A percentile compares a stretch with the other conserved stretches of the same genome.
Evolutionary conservation across 768 basidiomycete species (phyloP).

Genomic region (Lentinula sp.): DNA sequence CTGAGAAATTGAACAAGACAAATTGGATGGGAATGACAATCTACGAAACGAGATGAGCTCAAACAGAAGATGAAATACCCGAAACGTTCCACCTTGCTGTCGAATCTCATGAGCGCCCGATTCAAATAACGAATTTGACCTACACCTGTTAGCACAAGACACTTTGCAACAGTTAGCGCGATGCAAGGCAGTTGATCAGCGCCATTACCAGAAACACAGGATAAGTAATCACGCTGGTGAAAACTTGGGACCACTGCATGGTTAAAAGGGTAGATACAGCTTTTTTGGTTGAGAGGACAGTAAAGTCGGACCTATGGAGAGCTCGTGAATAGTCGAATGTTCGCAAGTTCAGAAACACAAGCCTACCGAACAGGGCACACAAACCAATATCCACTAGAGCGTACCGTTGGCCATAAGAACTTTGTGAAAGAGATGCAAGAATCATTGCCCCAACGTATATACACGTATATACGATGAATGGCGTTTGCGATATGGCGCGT

Average conservation of each 20-base stretch:
- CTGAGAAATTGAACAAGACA: slow-evolving; percentile 89
- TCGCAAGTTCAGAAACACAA: background rate
- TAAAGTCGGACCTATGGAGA: slow-evolving; percentile 68
- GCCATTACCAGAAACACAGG: slow-evolving; percentile 61
- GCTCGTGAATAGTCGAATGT: slow-evolving; percentile 2
- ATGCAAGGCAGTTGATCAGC: background rate
- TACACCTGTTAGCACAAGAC: slow-evolving; percentile 67
- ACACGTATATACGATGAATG: slow-evolving; percentile 72
- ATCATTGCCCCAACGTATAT: slow-evolving; percentile 52
- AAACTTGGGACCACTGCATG: slow-evolving; percentile 68
- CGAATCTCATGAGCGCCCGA: slow-evolving; percentile 86
- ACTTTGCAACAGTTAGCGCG: slow-evolving; percentile 29
- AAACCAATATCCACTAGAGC: slow-evolving; percentile 86
- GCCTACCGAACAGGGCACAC: slow-evolving; percentile 76
- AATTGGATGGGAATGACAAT: slow-evolving; percentile 94
- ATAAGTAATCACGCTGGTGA: slow-evolving; percentile 79
- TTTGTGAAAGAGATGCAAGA: slow-evolving; percentile 63
- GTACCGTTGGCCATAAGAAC: slow-evolving; percentile 51
- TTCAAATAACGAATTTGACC: slow-evolving; percentile 85
- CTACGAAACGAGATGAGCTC: slow-evolving; percentile 26
- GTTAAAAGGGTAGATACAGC: slow-evolving; percentile 85
- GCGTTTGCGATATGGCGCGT: slow-evolving; percentile 57
- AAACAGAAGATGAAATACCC: background rate
- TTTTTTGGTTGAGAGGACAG: slow-evolving; percentile 93
- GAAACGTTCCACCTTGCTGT: slow-evolving; percentile 62